These are phyloP conservation scores for Paramecium sonneborni DNA, from an alignment of 73 alveolate species.

Conservation along the genomic window DNA sequence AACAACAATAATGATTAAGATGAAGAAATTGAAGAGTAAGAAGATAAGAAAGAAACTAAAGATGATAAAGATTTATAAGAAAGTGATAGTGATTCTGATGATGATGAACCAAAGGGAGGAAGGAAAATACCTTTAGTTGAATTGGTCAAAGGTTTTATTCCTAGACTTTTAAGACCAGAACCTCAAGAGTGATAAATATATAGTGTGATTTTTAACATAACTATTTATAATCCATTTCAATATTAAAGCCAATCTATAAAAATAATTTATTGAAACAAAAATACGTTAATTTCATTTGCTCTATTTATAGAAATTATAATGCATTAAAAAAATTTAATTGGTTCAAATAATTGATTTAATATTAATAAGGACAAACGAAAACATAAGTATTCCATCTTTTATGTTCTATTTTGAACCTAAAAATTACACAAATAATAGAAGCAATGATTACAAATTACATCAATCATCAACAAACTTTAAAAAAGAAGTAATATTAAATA, in stretches of 20 bases:
- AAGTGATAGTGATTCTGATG: not conserved
- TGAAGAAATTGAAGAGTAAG: not conserved
- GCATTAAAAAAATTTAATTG: not conserved
- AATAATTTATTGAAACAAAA: not conserved
- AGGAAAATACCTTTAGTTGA: conserved; percentile 1
- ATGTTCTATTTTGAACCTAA: too few relatives aligned
- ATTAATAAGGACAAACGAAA: too few relatives aligned
- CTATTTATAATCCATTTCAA: not conserved
- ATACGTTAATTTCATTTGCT: not conserved
- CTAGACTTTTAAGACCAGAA: conserved; percentile 10
- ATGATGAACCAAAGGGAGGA: conserved; percentile 45
- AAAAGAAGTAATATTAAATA: too few relatives aligned
- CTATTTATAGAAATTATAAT: not conserved
- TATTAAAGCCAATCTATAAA: not conserved
- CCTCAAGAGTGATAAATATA: not conserved
- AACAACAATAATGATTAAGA: not conserved
- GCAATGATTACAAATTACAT: too few relatives aligned
- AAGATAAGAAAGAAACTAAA: not conserved
- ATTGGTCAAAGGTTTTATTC: conserved; percentile 25
- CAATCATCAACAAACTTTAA: too few relatives aligned
- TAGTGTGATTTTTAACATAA: not conserved
- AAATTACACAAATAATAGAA: too few relatives aligned
- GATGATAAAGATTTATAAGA: not conserved
- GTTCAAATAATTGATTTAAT: too few relatives aligned
- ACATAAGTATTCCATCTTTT: too few relatives aligned